phyloP scores from a whole-genome alignment of 345 rosid genomes.

The Eucalyptus tenuipes region DNA sequence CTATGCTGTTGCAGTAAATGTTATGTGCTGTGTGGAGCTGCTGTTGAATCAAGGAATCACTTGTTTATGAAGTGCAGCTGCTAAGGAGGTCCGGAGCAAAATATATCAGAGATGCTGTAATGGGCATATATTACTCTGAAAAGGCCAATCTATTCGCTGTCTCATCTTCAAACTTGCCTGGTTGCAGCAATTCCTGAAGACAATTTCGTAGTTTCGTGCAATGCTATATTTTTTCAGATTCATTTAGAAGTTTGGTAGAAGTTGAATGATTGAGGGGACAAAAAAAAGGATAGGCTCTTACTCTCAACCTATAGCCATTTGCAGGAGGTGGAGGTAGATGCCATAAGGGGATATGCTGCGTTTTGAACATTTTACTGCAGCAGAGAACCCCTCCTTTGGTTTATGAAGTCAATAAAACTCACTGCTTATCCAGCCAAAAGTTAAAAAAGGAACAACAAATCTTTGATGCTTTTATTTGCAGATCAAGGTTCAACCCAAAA shows the following conservation, averaged over 20 bases:
- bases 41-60: not conserved
- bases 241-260: not conserved
- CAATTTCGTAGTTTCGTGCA: not conserved
- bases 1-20: not conserved
- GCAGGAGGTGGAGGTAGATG: not conserved
- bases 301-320: not conserved
- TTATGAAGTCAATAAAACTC: not conserved
- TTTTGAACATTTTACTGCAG: not conserved
- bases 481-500: not conserved
- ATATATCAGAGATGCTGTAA: not conserved
- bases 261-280: not conserved
- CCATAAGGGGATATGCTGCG: not conserved
- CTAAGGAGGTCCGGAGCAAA: not conserved
- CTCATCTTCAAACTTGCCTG: not conserved
- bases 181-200: not conserved
- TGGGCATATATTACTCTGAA: not conserved
- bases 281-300: not conserved
- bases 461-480: not conserved
- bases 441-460: not conserved
- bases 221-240: not conserved
- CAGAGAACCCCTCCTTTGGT: not conserved
- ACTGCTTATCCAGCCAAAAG: not conserved
- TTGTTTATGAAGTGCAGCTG: not conserved
- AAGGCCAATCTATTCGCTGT: not conserved
- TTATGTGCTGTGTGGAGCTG: not conserved